These are phyloP conservation scores for Chamaecyparis obtusa DNA, from an alignment of 75 land plant species.

Conservation along the genomic window DNA sequence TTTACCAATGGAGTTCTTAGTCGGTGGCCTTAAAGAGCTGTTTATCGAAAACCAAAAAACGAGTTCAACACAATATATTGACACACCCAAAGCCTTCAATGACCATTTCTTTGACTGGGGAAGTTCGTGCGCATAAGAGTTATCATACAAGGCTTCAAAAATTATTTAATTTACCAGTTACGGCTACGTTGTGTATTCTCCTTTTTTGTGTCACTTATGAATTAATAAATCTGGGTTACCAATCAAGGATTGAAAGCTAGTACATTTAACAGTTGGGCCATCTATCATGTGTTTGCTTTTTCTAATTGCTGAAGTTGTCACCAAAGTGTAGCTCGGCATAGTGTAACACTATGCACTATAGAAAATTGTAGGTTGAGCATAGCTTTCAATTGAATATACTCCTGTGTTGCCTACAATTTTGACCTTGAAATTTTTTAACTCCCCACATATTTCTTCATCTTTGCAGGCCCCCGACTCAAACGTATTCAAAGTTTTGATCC, in stretches of 20 bases:
- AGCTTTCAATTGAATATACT: not conserved
- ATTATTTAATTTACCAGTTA: no score
- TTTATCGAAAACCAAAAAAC: conserved; percentile 87
- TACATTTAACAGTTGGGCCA: not conserved
- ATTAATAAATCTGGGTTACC: not conserved
- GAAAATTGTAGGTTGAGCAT: not conserved
- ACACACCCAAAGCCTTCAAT: no score
- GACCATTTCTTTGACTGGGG: no score
- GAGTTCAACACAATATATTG: conserved; percentile 61
- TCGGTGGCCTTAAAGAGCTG: conserved; percentile 86
- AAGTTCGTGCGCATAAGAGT: no score
- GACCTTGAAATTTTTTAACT: no score
- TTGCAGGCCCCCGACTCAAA: no score
- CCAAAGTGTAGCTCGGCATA: not conserved
- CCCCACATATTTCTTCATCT: no score
- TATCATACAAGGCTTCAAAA: no score
- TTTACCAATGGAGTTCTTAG: conserved; percentile 67
- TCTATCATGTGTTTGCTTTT: not conserved
- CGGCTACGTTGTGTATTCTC: not conserved
- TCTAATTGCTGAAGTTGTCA: not conserved
- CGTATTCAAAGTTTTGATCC: no score
- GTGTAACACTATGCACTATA: no score
- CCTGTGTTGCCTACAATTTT: no score
- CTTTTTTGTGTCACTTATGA: no score
- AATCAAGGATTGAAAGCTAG: not conserved